phyloP scores from a whole-genome alignment of 2,329 filamentous ascomycete species.

The Celoporthe dispersa region DNA sequence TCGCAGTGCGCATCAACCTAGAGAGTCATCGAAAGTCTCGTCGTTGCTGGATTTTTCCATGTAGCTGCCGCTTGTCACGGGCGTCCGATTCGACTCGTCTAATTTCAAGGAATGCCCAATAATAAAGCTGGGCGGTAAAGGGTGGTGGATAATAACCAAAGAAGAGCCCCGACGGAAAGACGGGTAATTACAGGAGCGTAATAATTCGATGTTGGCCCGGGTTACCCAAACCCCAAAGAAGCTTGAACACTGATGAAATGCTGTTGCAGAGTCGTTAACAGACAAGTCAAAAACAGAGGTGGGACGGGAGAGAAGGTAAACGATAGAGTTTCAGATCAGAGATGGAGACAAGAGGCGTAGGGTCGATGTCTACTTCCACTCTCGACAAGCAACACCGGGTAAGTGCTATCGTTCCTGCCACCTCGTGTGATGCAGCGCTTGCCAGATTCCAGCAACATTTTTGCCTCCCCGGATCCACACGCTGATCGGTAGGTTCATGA shows the following conservation, averaged over 20 bases:
- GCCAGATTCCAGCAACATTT: slow-evolving; percentile 1
- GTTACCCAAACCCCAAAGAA: slow-evolving; percentile 18
- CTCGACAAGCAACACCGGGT: not conserved
- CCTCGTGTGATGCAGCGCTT: not conserved
- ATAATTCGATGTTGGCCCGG: slow-evolving; percentile 23
- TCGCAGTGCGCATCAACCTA: slow-evolving; percentile 21
- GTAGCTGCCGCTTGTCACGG: slow-evolving; percentile 4
- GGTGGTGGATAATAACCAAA: slow-evolving; percentile 13
- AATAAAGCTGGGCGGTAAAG: slow-evolving; percentile 19
- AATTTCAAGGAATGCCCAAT: slow-evolving; percentile 27
- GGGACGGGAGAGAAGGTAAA: slow-evolving; percentile 2
- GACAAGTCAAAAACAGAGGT: slow-evolving; percentile 5
- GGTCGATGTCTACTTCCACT: slow-evolving; percentile 14
- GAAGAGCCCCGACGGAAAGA: slow-evolving; percentile 24
- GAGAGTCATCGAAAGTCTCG: not conserved
- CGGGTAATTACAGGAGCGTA: slow-evolving; percentile 26
- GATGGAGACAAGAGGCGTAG: not conserved
- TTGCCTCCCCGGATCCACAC: slow-evolving; percentile 1
- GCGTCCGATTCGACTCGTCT: slow-evolving; percentile 3
- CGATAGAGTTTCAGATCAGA: not conserved
- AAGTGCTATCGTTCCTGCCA: slow-evolving; percentile 22
- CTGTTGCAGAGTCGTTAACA: slow-evolving; percentile 3
- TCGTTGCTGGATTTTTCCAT: not conserved
- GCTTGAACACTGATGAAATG: slow-evolving; percentile 18
- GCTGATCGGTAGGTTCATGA: not conserved